phyloP scores from a whole-genome alignment of 148 eudicot species.

The Persicaria maculosa region DNA sequence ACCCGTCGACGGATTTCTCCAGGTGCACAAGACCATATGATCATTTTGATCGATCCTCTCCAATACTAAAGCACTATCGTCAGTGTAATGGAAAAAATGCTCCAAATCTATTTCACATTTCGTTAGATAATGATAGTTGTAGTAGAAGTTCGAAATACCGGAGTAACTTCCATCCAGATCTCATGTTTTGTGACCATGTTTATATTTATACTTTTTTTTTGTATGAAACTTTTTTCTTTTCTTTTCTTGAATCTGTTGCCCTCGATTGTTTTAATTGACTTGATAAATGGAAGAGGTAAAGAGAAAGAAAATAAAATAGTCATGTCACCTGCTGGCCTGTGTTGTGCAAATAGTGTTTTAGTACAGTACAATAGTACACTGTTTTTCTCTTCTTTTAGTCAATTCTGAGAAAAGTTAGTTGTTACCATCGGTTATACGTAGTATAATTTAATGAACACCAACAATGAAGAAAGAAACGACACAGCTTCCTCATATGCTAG shows the following conservation, averaged over 20 bases:
- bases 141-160: background rate
- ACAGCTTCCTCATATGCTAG: too few species aligned
- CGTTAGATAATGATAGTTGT: background rate
- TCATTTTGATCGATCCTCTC: background rate
- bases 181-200: background rate
- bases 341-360: too few species aligned
- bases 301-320: background rate
- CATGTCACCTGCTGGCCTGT: background rate
- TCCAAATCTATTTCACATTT: background rate
- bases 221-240: background rate
- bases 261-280: background rate
- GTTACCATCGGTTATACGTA: too few species aligned
- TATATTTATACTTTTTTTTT: constrained; percentile 3
- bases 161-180: background rate
- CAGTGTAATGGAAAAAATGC: background rate
- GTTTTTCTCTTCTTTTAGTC: too few species aligned
- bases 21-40: background rate
- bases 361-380: too few species aligned
- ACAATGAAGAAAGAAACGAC: too few species aligned
- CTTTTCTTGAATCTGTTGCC: background rate
- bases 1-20: background rate
- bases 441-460: too few species aligned
- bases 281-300: background rate
- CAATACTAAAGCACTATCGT: background rate
- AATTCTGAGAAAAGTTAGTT: too few species aligned